phyloP scores from a whole-genome alignment of 495 filamentous ascomycete genomes.

The Durotheca rogersii region DNA sequence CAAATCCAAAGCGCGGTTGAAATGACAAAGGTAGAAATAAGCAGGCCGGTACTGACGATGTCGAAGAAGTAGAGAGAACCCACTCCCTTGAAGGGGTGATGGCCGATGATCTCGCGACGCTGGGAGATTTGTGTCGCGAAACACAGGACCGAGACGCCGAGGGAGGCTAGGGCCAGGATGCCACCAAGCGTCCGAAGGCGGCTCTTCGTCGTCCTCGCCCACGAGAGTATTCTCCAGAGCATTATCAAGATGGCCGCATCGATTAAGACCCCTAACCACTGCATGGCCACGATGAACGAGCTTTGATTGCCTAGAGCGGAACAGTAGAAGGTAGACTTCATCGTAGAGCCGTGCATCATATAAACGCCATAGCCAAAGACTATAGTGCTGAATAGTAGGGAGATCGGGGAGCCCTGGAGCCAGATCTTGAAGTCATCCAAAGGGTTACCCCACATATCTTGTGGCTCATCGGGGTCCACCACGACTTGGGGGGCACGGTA shows the following conservation, averaged over 20 bases:
- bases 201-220: constrained; percentile 45
- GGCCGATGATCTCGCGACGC: constrained; percentile 23
- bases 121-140: constrained; percentile 24
- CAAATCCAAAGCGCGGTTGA: constrained; percentile 42
- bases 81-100: constrained; percentile 26
- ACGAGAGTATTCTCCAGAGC: constrained; percentile 49
- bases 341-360: constrained; percentile 18
- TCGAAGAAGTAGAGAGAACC: constrained; percentile 45
- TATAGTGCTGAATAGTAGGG: constrained; percentile 30
- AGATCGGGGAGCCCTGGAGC: constrained; percentile 35
- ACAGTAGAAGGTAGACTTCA: constrained; percentile 47
- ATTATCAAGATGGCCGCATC: constrained; percentile 44
- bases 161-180: constrained; percentile 37
- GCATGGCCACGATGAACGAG: constrained; percentile 32
- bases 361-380: constrained; percentile 39
- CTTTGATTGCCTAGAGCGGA: constrained; percentile 34
- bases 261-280: constrained; percentile 43
- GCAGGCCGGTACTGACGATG: constrained; percentile 40
- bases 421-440: constrained; percentile 41
- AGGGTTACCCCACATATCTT: constrained; percentile 42
- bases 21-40: constrained; percentile 40
- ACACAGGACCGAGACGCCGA: constrained; percentile 26
- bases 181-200: constrained; percentile 42
- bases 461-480: constrained; percentile 33
- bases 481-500: constrained; percentile 30